phyloP scores from a whole-genome alignment of 2,329 filamentous ascomycete species.

The Decorospora gaudefroyi region DNA sequence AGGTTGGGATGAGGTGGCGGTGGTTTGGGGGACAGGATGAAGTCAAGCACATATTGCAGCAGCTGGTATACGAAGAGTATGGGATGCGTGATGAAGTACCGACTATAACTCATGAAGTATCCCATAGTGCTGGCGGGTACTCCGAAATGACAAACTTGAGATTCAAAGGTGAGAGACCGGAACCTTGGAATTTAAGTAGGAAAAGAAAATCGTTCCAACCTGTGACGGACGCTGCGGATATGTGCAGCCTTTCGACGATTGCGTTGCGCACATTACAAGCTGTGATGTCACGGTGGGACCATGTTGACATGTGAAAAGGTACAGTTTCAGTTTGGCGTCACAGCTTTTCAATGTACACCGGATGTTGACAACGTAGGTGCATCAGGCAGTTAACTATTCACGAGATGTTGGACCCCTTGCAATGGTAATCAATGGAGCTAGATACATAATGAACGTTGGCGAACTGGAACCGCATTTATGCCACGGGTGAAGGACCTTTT shows the following conservation, averaged over 20 bases:
- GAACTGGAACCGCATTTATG: no score
- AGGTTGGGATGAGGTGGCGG: conserved; percentile 63
- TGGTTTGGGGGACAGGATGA: conserved; percentile 70
- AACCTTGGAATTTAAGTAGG: neutral
- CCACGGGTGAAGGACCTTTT: neutral
- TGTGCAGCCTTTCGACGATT: conserved; percentile 16
- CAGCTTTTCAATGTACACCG: no score
- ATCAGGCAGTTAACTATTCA: no score
- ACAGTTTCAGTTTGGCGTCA: neutral
- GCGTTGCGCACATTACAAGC: conserved; percentile 16
- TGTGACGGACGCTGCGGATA: conserved; percentile 7
- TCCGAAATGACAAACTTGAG: neutral
- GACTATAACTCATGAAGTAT: conserved; percentile 17
- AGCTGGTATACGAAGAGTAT: conserved; percentile 67
- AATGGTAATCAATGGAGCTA: no score
- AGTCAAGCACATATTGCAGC: conserved; percentile 66
- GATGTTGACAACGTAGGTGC: no score
- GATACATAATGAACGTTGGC: no score
- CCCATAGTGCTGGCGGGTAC: conserved; percentile 25
- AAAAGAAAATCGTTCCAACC: neutral
- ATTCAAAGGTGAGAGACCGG: neutral
- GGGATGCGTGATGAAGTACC: conserved; percentile 46
- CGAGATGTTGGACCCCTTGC: no score
- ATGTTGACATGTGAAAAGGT: conserved; percentile 32
- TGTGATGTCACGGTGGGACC: conserved; percentile 32